Evolutionary conservation across 805 yeast genomes (phyloP), one percentile per base, ranked within the genome.

Genomic region (Wickerhamomyces sydowiorum): DNA sequence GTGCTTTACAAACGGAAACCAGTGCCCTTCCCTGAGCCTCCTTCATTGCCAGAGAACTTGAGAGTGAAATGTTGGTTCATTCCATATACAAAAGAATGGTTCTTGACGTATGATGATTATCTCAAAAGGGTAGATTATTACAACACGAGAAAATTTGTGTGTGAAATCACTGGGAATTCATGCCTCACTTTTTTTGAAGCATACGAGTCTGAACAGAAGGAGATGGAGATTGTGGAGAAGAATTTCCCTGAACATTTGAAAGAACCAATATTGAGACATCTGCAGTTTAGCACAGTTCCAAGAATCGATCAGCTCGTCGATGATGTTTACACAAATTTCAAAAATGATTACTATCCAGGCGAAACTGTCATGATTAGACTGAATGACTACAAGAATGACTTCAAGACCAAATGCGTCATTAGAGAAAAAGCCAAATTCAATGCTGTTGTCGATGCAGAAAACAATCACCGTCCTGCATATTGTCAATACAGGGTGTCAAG

Each of bases 161-260:
- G 98, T 66, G 99, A 93, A 64, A 84, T 91, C 38, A 87, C 97
- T 1, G 99, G 99, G 13, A 86, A 88, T 54, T 83, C 96, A 15
- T 84, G 95, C 54, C 72, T 91, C 44, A 87, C 96, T 1, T 93
- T 76, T 60, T 90, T 90, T 60, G 95, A 93, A 55, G 99, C 98
- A 0, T 70, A 78, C 36, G 78, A 79, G 41, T 80, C 85, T 45
- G 99, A 91, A 65, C 73, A 75, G 48, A 68, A 66, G 41, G 82
- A 78, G 57, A 70, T 77, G 56, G 60, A 64, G 42, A 78, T 76
- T 47, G 88, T 91, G 40, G 95, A 89, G 54, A 69, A 73, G 42
- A 75, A 77, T 55, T 93, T 93, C 60, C 99, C 99, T 5, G 95
- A 91, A 51, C 84, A 95, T 33, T 72, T 90, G 41, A 82, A 89